Percentiles rank a stretch among this genome's conserved stretches.
Conservation (phyloP, 73 alveolate species). For the Paramecium primaurelia region DNA sequence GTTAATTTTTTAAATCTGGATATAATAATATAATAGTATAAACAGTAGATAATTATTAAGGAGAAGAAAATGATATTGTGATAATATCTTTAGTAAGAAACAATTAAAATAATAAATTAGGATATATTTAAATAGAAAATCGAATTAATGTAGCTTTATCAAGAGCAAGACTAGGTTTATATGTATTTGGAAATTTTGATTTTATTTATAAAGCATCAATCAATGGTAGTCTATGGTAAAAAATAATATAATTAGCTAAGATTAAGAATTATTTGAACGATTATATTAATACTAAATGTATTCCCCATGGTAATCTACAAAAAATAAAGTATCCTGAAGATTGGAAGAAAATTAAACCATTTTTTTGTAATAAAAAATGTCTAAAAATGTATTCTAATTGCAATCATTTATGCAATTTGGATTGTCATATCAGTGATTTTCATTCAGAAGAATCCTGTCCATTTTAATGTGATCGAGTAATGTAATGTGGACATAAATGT, state of each 20-base stretch:
- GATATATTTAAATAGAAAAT: conserved; percentile 76
- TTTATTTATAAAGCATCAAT: conserved; percentile 65
- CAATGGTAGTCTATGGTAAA: conserved; percentile 2
- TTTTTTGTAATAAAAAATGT: conserved; percentile 46
- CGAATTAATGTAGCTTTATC: conserved; percentile 89
- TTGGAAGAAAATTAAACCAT: background rate
- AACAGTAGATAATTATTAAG: conserved; percentile 88
- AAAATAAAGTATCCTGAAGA: background rate
- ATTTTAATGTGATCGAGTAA: background rate
- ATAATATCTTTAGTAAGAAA: conserved; percentile 81
- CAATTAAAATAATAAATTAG: conserved; percentile 66
- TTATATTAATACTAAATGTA: background rate
- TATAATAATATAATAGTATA: conserved; percentile 58
- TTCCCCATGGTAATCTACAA: background rate
- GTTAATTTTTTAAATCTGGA: background rate
- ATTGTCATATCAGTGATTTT: conserved; percentile 1
- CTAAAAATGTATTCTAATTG: background rate
- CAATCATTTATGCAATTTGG: conserved; percentile 29
- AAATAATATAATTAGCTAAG: conserved; percentile 51
- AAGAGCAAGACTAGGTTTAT: conserved; percentile 88
- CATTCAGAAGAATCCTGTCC: background rate
- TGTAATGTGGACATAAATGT: conserved; percentile 60
- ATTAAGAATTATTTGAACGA: conserved; percentile 16
- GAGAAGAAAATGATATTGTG: conserved; percentile 92
- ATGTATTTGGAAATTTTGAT: conserved; percentile 82